Evolutionary conservation across 2,329 filamentous ascomycete species (phyloP).

Genomic region (Diaporthe sp.): DNA sequence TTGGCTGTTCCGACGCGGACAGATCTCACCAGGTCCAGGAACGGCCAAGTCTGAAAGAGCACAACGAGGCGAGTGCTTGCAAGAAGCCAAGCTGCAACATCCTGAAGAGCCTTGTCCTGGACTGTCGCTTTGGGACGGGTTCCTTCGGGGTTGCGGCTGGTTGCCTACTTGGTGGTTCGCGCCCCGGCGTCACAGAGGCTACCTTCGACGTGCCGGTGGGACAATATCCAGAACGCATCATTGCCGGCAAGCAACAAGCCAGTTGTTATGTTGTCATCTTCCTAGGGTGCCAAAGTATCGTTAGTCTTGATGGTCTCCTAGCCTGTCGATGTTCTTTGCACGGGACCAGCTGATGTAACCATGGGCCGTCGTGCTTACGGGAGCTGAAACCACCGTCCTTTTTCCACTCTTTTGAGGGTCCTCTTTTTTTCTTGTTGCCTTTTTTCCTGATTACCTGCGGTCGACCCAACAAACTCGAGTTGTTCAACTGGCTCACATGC

Average conservation of each 20-base stretch:
- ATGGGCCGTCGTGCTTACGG: not conserved
- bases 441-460: not conserved
- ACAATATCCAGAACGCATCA: not conserved
- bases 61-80: not conserved
- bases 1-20: not conserved
- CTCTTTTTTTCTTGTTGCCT: not conserved
- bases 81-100: not conserved
- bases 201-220: not conserved
- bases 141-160: not conserved
- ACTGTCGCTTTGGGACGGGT: not conserved
- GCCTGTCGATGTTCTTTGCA: slow-evolving; percentile 4
- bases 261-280: not conserved
- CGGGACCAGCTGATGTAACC: slow-evolving; percentile 7
- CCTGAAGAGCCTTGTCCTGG: not conserved
- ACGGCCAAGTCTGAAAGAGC: not conserved
- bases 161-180: slow-evolving; percentile 4
- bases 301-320: not conserved
- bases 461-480: not conserved
- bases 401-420: not conserved
- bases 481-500: not conserved
- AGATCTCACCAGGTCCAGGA: not conserved
- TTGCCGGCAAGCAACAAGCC: not conserved
- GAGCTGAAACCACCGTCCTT: slow-evolving; percentile 16
- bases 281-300: not conserved
- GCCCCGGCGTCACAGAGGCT: not conserved